These are phyloP conservation scores for Penicillium roqueforti DNA, from an alignment of 495 filamentous ascomycete species.

Conservation along the genomic window DNA sequence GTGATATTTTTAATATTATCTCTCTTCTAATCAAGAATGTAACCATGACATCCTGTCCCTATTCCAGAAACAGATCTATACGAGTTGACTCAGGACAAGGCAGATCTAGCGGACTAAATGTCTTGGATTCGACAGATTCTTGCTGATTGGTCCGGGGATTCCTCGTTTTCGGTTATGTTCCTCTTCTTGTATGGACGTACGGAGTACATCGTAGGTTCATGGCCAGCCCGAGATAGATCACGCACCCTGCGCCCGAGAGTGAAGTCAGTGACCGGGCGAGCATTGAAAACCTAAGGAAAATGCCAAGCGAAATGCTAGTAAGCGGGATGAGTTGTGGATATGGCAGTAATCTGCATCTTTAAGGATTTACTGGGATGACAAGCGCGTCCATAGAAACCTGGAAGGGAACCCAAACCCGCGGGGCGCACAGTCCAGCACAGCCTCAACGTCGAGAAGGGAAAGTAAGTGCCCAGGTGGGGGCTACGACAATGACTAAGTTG, in stretches of 20 bases:
- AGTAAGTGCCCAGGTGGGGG: neutral
- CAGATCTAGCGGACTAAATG: slow-evolving; percentile 1
- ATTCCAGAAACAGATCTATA: neutral
- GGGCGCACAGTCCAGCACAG: slow-evolving; percentile 12
- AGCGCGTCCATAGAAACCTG: neutral
- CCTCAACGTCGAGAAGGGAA: neutral
- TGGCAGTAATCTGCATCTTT: neutral
- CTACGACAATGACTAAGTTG: neutral
- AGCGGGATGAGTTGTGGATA: neutral
- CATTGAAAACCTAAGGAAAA: neutral
- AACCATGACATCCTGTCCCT: neutral
- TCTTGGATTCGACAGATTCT: neutral
- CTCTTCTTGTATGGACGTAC: neutral
- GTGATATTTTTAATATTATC: neutral
- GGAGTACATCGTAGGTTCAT: neutral
- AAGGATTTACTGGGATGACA: neutral
- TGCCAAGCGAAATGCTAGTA: neutral
- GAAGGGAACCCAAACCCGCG: slow-evolving; percentile 3
- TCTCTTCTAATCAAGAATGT: neutral
- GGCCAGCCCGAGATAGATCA: neutral
- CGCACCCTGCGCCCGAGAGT: slow-evolving; percentile 5
- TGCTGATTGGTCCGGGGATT: neutral
- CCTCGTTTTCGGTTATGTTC: neutral
- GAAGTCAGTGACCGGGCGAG: neutral
- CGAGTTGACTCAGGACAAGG: slow-evolving; percentile 8